phyloP scores from a whole-genome alignment of 768 basidiomycete species.

The Termitomyces sp. region DNA sequence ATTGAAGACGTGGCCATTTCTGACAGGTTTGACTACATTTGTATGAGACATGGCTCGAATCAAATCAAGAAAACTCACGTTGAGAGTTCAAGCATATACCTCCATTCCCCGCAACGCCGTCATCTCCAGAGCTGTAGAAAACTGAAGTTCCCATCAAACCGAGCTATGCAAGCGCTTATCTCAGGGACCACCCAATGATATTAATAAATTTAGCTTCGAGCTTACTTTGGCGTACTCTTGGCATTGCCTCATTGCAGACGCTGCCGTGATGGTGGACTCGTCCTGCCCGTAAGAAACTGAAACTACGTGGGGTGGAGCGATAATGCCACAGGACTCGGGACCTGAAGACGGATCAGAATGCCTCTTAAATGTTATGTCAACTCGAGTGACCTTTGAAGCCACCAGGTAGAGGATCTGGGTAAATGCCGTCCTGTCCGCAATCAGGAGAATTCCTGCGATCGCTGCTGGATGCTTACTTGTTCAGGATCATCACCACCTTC shows the following conservation, averaged over 20 bases:
- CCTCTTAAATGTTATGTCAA: not conserved
- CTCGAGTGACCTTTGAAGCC: conserved; percentile 15
- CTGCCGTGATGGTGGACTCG: conserved; percentile 37
- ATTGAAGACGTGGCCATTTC: conserved; percentile 25
- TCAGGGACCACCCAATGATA: not conserved
- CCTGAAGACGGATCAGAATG: conserved; percentile 18
- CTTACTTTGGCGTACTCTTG: conserved; percentile 42
- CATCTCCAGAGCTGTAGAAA: conserved; percentile 58
- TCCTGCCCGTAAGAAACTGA: conserved; percentile 45
- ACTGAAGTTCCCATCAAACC: conserved; percentile 61
- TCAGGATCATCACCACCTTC: conserved; percentile 43
- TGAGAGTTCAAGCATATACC: conserved; percentile 41
- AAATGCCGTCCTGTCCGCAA: conserved; percentile 23
- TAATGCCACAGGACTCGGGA: conserved; percentile 37
- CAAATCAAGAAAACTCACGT: conserved; percentile 23
- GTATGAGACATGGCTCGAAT: not conserved
- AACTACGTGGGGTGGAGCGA: conserved; percentile 41
- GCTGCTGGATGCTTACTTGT: conserved; percentile 19
- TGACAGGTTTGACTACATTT: conserved; percentile 22
- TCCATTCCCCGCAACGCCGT: conserved; percentile 18
- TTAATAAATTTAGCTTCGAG: not conserved
- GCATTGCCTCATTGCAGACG: conserved; percentile 45
- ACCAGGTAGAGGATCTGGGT: conserved; percentile 16
- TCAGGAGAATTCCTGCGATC: not conserved
- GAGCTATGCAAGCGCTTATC: conserved; percentile 29